Percentiles rank a stretch among this genome's conserved stretches.
Conservation (phyloP, 2,329 filamentous ascomycete species). For the Calonectria pteridis region DNA sequence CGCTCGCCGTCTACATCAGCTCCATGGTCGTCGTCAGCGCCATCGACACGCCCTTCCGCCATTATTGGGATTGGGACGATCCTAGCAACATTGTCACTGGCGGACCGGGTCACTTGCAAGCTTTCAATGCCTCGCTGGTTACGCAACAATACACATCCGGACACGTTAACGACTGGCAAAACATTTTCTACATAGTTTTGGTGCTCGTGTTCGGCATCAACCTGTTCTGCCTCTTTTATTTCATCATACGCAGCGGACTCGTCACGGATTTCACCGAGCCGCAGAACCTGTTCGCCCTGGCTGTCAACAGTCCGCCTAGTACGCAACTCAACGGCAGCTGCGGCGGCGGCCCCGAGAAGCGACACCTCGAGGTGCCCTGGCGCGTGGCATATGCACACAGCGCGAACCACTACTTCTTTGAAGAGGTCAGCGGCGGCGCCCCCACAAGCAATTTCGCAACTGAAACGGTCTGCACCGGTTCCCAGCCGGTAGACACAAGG, state of each 20-base stretch:
- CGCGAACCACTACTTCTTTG: slow-evolving; percentile 59
- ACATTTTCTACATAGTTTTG: slow-evolving; percentile 76
- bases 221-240: slow-evolving; percentile 72
- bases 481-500: slow-evolving; percentile 29
- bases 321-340: slow-evolving; percentile 53
- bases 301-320: slow-evolving; percentile 69
- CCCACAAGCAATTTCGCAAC: slow-evolving; percentile 43
- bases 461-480: slow-evolving; percentile 51
- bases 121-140: slow-evolving; percentile 73
- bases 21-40: slow-evolving; percentile 74
- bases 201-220: slow-evolving; percentile 76
- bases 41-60: slow-evolving; percentile 70
- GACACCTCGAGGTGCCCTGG: slow-evolving; percentile 57
- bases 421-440: slow-evolving; percentile 49
- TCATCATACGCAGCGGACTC: slow-evolving; percentile 66
- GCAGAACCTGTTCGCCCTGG: slow-evolving; percentile 79
- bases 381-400: slow-evolving; percentile 54
- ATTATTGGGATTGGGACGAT: slow-evolving; percentile 62
- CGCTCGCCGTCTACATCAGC: slow-evolving; percentile 76
- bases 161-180: slow-evolving; percentile 70
- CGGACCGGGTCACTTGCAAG: slow-evolving; percentile 60
- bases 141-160: slow-evolving; percentile 80
- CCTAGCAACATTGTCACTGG: slow-evolving; percentile 51
- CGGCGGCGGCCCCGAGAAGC: slow-evolving; percentile 51
- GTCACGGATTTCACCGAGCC: slow-evolving; percentile 86